phyloP scores from a whole-genome alignment of 2,329 filamentous ascomycete genomes.

The Aplosporella prunicola region DNA sequence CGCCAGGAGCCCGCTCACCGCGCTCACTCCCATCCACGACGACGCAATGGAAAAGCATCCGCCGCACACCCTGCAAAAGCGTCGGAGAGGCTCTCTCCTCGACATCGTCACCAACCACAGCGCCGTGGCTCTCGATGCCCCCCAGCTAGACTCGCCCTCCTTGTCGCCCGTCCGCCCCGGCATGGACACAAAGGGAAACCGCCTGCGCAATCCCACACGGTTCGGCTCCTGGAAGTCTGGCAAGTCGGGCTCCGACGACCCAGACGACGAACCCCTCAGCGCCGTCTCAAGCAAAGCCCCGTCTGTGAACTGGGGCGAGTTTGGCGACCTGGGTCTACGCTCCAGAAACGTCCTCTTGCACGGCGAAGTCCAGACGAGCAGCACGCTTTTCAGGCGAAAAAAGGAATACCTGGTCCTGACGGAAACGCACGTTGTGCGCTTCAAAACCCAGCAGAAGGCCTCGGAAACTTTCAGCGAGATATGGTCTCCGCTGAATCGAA shows the following conservation, averaged over 20 bases:
- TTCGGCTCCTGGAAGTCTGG: constrained; percentile 50
- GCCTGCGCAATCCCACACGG: constrained; percentile 34
- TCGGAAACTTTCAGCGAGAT: constrained; percentile 48
- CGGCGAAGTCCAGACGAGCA: constrained; percentile 61
- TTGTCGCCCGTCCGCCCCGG: constrained; percentile 4
- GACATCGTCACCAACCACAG: constrained; percentile 18
- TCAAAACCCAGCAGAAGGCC: constrained; percentile 58
- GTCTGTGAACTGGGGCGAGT: constrained; percentile 36
- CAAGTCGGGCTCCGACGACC: constrained; percentile 41
- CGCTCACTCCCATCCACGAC: constrained; percentile 20
- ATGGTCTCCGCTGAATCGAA: constrained; percentile 20
- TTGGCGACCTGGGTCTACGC: constrained; percentile 27
- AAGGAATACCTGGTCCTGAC: constrained; percentile 64
- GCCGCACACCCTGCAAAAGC: constrained; percentile 22
- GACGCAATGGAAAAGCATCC: constrained; percentile 15
- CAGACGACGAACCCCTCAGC: constrained; percentile 42
- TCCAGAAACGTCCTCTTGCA: constrained; percentile 48
- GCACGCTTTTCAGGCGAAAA: constrained; percentile 61
- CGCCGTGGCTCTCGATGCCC: constrained; percentile 35
- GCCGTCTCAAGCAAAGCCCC: constrained; percentile 42
- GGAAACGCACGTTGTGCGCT: constrained; percentile 57
- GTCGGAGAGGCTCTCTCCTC: constrained; percentile 15
- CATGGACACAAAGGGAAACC: constrained; percentile 15
- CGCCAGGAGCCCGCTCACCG: constrained; percentile 22
- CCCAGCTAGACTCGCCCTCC: not conserved